Evolutionary conservation across 176 grass and related monocot genomes (phyloP), one percentile per base, ranked within the genome.

Genomic region (Oryza australiensis): DNA sequence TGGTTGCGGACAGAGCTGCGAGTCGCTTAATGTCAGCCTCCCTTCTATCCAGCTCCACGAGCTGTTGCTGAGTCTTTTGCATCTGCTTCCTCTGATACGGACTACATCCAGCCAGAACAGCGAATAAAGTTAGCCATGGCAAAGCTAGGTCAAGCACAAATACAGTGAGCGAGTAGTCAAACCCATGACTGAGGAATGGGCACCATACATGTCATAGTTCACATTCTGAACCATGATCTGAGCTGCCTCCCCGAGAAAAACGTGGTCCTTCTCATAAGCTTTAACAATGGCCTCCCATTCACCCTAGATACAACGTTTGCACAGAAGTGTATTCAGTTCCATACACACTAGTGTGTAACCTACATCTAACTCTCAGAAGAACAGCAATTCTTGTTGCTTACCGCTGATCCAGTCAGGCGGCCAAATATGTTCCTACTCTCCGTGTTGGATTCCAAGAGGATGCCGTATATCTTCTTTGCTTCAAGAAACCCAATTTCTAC

Each of bases 181-280:
- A 68, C 20, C 33, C 15, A 62, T 62, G 68, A 70, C 12, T 9
- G 35, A 76, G 76, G 11, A 77, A 68, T 18, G 81, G 70, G 67
- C 3, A 66, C 7, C 68, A 24, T 95, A 99, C 96, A 99, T 95
- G 86, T 99, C 93, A n/a, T 99, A 99, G 79, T 93, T 95, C 18
- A 99, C 96, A 87, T 93, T 93, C 82, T 99, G 96, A 16, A 99
- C 89, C 90, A 99, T 91, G 76, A 91, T 90, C 80, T 99, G 96
- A 2, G 93, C 93, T 12, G 93, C 93, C 64, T 95, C 96, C 40
- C 96, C 96, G 33, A 99, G 84, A 82, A 93, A 99, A 73, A 99
- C 55, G 72, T 99, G 88, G 68, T 99, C 96, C 89, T 99, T 99
- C 80, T 99, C 96, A 18, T 93, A 95, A 24, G 87, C 87, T 43